A percentile compares a stretch with the other conserved stretches of the same genome.
These are phyloP conservation scores for Penstemon newberryi DNA, from an alignment of 257 asterid genomes.

Conservation along the genomic window DNA sequence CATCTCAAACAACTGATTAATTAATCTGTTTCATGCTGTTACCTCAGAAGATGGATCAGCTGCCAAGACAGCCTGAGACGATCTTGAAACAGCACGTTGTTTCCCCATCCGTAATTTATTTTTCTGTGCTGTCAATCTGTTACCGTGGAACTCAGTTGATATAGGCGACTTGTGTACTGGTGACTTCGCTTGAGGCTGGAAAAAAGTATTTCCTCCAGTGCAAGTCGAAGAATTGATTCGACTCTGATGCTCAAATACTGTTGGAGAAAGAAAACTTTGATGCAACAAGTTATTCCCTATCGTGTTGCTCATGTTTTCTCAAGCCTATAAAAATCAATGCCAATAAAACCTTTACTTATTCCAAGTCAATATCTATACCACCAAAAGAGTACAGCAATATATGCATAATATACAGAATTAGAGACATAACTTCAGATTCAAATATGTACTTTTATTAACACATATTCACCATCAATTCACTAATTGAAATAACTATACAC, in stretches of 20 bases:
- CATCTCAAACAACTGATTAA: neutral
- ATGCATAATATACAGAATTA: too few relatives aligned
- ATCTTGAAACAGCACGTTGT: slow-evolving; percentile 35
- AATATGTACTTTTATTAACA: too few relatives aligned
- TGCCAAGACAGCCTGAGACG: slow-evolving; percentile 65
- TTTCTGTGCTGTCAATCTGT: slow-evolving; percentile 38
- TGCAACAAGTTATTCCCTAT: slow-evolving; percentile 80
- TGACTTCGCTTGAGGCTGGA: slow-evolving; percentile 67
- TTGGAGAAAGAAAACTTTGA: slow-evolving; percentile 33
- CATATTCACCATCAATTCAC: too few relatives aligned
- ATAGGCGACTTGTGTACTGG: slow-evolving; percentile 29
- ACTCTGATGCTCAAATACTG: neutral
- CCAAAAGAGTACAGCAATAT: too few relatives aligned
- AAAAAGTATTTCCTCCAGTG: slow-evolving; percentile 65
- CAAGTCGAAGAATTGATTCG: slow-evolving; percentile 60
- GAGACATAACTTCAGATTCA: too few relatives aligned
- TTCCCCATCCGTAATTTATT: slow-evolving; percentile 59
- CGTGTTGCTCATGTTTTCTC: slow-evolving; percentile 58
- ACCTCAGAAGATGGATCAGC: slow-evolving; percentile 66
- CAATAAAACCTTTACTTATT: too few relatives aligned
- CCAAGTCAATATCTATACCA: too few relatives aligned
- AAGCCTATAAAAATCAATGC: too few relatives aligned
- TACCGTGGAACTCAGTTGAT: slow-evolving; percentile 30
- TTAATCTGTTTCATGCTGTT: slow-evolving; percentile 3
- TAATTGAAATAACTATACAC: too few relatives aligned